Conservation (phyloP, 2,329 filamentous ascomycete genomes). For the Sporothrix schenckii region DNA sequence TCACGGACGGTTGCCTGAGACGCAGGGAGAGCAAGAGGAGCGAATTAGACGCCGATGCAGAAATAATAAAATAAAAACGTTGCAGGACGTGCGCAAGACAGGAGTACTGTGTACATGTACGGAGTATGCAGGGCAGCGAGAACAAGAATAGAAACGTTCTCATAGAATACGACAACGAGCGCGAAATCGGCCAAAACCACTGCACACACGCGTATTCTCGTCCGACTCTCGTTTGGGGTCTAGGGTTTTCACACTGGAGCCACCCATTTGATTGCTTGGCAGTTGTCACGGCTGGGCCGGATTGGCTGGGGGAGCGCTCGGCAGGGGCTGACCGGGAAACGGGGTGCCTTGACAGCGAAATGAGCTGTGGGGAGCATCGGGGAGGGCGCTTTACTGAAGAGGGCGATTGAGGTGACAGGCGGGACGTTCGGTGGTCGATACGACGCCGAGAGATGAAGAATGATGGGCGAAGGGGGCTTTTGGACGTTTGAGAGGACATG, state of each 20-base stretch:
- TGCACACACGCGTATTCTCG: constrained; percentile 5
- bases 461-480: background rate
- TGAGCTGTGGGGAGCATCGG: constrained; percentile 32
- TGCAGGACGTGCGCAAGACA: constrained; percentile 13
- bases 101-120: background rate
- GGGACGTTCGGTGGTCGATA: constrained; percentile 20
- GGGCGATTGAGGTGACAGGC: constrained; percentile 18
- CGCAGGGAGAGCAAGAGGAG: constrained; percentile 6
- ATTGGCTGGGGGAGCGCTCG: constrained; percentile 26
- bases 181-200: background rate
- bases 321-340: constrained; percentile 29
- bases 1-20: constrained; percentile 4
- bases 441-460: constrained; percentile 28
- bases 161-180: background rate
- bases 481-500: background rate
- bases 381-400: constrained; percentile 29
- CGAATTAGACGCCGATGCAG: constrained; percentile 9
- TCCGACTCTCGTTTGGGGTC: background rate
- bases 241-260: constrained; percentile 18
- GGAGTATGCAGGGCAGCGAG: background rate
- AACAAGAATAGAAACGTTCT: constrained; percentile 19
- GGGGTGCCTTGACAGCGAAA: constrained; percentile 29
- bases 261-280: constrained; percentile 22
- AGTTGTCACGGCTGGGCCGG: constrained; percentile 4
- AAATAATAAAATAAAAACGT: background rate